Evolutionary conservation across 129 eudicot genomes (phyloP), one percentile per base, ranked within the genome.

Genomic region (Helianthus tuberosus): DNA sequence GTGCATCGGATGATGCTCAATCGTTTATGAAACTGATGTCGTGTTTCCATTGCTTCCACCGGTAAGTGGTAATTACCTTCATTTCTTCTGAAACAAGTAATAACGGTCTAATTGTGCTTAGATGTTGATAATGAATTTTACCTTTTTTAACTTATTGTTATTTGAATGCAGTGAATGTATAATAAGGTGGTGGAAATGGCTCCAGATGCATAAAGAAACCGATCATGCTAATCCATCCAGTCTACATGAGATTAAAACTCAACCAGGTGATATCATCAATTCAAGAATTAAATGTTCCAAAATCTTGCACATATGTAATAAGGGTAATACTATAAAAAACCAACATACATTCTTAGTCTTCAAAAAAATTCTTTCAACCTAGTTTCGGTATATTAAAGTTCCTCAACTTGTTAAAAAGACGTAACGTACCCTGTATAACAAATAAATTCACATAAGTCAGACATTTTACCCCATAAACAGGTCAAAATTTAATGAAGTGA

Each of bases 1-100:
- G 77, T 77, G 78, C 75, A n/a, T 73, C 67, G 0, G 20, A 78
- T 77, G 61, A 69, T 11, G 58, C 87, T 3, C 35, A 11, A 62
- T 88, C 96, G 41, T 92, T 89, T 80, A 92, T 92, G 98, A 92
- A 92, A 79, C 74, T 92, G 72, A 92, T 92, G 98, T 92, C 98
- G 65, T 92, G 98, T 79, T 92, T 85, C 72, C 98, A 92, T 78
- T 92, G 98, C 84, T 92, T 89, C 68, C 98, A 92, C 64, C 76
- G 96, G 98, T 89, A 81, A 85, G 25, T 61, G 96, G 98, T 89
- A 81, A 85, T 25, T 61, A 15, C 65, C 64, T 35, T 27, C 39
- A 27, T 25, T 66, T 72, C 32, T 27, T 27, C 2, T 27, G 46
- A 41, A 41, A 41, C 46, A 41, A 41, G 46, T 41, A 25, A 41